These are phyloP conservation scores for Mycena amicta DNA, from an alignment of 768 basidiomycete species.

Conservation along the genomic window DNA sequence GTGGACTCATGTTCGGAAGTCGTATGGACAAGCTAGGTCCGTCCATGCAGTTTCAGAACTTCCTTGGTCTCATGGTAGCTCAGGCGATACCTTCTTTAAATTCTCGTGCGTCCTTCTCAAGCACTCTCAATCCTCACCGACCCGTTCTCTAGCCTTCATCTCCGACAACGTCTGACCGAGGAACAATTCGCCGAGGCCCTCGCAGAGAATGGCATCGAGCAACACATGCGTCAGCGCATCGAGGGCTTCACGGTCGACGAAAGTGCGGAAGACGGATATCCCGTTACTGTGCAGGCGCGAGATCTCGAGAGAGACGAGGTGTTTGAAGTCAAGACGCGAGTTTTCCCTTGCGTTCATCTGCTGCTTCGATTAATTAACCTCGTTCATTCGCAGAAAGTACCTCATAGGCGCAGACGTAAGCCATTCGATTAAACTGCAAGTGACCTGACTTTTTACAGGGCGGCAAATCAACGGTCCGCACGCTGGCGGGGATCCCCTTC, in stretches of 20 bases:
- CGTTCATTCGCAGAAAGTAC: constrained; percentile 16
- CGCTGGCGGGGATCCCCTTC: constrained; percentile 17
- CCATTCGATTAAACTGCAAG: not conserved
- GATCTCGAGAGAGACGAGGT: constrained; percentile 20
- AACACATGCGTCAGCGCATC: constrained; percentile 15
- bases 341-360: not conserved
- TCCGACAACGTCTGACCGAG: constrained; percentile 24
- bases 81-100: constrained; percentile 25
- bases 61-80: not conserved
- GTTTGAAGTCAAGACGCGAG: constrained; percentile 21
- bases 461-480: constrained; percentile 23
- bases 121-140: not conserved
- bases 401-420: constrained; percentile 23
- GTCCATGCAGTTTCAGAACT: not conserved
- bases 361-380: constrained; percentile 1
- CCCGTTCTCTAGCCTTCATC: constrained; percentile 18
- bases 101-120: constrained; percentile 16
- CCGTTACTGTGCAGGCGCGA: constrained; percentile 20
- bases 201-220: constrained; percentile 11
- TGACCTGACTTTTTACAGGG: constrained; percentile 6
- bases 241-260: constrained; percentile 18
- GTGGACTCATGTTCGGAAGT: constrained; percentile 24
- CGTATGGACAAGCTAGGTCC: constrained; percentile 25
- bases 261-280: constrained; percentile 15
- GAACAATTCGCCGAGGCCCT: constrained; percentile 19